Evolutionary conservation across 2,329 filamentous ascomycete genomes (phyloP).

Genomic region (Bimuria novae-zelandiae): DNA sequence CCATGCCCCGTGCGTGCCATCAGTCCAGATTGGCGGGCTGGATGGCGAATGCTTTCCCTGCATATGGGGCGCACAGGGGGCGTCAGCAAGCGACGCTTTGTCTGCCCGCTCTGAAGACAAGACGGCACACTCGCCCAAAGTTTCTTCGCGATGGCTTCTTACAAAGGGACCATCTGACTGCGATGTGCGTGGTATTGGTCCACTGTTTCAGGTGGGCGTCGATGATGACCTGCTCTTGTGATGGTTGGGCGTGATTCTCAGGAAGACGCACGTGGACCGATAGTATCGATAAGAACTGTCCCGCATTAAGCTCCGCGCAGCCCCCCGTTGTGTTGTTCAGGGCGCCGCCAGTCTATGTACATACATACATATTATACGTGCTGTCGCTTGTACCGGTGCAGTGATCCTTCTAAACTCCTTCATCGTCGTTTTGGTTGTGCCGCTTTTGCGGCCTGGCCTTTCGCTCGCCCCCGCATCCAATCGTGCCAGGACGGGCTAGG

Average conservation of each 20-base stretch:
- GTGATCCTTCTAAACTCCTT: not conserved
- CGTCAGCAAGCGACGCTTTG: slow-evolving; percentile 16
- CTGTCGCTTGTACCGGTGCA: too few relatives aligned
- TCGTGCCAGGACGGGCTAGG: not conserved
- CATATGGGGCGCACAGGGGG: slow-evolving; percentile 23
- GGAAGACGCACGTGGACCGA: slow-evolving; percentile 18
- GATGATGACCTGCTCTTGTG: slow-evolving; percentile 15
- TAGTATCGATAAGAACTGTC: slow-evolving; percentile 14
- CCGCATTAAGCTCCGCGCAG: not conserved
- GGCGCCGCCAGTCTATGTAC: too few relatives aligned
- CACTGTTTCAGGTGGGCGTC: slow-evolving; percentile 23
- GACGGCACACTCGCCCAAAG: slow-evolving; percentile 1
- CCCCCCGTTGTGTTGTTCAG: too few relatives aligned
- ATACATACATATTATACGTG: too few relatives aligned
- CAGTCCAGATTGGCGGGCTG: slow-evolving; percentile 25
- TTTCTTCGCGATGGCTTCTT: not conserved
- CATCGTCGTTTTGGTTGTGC: not conserved
- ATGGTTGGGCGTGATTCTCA: not conserved
- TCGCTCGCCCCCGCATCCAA: slow-evolving; percentile 7
- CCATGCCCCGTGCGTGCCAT: slow-evolving; percentile 7
- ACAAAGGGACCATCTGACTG: slow-evolving; percentile 1
- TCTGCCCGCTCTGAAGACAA: slow-evolving; percentile 6
- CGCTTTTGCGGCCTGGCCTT: too few relatives aligned
- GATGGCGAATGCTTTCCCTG: slow-evolving; percentile 27
- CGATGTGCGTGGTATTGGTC: slow-evolving; percentile 5